Percentiles rank a stretch among this genome's conserved stretches.
phyloP scores from a whole-genome alignment of 1,284 basidiomycete genomes.

The Irpex lacteus region DNA sequence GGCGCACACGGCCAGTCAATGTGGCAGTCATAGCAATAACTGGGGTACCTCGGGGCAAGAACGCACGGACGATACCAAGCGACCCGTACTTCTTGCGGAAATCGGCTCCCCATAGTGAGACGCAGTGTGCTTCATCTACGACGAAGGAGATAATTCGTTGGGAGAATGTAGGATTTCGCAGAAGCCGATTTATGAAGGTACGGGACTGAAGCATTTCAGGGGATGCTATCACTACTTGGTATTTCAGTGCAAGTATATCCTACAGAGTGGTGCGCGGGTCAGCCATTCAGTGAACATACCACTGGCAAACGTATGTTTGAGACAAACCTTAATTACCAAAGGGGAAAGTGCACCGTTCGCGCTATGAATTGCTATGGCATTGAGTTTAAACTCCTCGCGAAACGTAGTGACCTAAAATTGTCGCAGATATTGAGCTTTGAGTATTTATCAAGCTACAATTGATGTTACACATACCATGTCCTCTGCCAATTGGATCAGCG shows the following conservation, averaged over 20 bases:
- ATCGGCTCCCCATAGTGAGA: slow-evolving; percentile 38
- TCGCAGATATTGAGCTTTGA: background rate
- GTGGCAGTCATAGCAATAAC: slow-evolving; percentile 39
- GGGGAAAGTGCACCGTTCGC: slow-evolving; percentile 24
- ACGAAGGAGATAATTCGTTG: slow-evolving; percentile 29
- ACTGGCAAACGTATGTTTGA: background rate
- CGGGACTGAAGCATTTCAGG: slow-evolving; percentile 38
- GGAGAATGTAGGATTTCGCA: slow-evolving; percentile 29
- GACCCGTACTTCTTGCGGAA: slow-evolving; percentile 39
- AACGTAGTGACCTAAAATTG: slow-evolving; percentile 26
- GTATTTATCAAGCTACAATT: background rate
- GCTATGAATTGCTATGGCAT: slow-evolving; percentile 35
- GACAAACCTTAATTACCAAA: slow-evolving; percentile 21
- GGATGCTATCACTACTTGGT: slow-evolving; percentile 36
- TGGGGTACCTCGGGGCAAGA: slow-evolving; percentile 32
- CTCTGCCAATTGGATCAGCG: slow-evolving; percentile 35
- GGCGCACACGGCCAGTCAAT: slow-evolving; percentile 29
- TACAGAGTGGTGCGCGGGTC: slow-evolving; percentile 14
- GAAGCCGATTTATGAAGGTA: slow-evolving; percentile 29
- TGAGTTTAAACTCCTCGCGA: slow-evolving; percentile 24
- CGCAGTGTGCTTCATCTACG: slow-evolving; percentile 38
- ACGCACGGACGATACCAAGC: slow-evolving; percentile 33
- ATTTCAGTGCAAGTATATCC: slow-evolving; percentile 29
- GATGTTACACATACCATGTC: slow-evolving; percentile 30
- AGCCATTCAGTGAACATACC: background rate